Evolutionary conservation across 345 rosid genomes (phyloP).

Genomic region (Populus ilicifolia): DNA sequence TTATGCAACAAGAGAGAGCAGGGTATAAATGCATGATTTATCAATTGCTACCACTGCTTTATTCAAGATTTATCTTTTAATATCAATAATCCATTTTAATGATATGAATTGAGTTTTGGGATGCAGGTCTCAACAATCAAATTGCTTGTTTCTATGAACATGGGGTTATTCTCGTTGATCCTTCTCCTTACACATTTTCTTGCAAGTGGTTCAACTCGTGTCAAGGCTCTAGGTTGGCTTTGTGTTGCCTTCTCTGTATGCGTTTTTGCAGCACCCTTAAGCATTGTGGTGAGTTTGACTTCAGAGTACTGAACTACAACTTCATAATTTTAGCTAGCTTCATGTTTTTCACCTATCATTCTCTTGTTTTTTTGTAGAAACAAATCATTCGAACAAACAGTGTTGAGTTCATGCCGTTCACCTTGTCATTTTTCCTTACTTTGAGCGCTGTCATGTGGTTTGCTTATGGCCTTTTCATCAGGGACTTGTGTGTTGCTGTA

Average conservation of each 20-base stretch:
- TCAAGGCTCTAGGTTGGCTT: slow-evolving; percentile 75
- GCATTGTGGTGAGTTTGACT: slow-evolving; percentile 48
- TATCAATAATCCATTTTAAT: background rate
- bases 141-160: slow-evolving; percentile 45
- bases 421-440: slow-evolving; percentile 74
- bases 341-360: background rate
- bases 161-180: slow-evolving; percentile 49
- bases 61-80: background rate
- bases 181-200: slow-evolving; percentile 41
- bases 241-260: slow-evolving; percentile 60
- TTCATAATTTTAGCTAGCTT: background rate
- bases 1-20: slow-evolving; percentile 49
- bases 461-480: slow-evolving; percentile 54
- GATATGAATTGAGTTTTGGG: background rate
- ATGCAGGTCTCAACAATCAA: slow-evolving; percentile 57
- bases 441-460: slow-evolving; percentile 81
- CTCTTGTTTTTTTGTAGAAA: background rate
- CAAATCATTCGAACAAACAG: slow-evolving; percentile 66
- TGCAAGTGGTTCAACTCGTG: slow-evolving; percentile 16
- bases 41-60: background rate
- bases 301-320: background rate
- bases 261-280: slow-evolving; percentile 83
- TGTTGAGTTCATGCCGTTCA: slow-evolving; percentile 92
- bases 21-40: slow-evolving; percentile 23
- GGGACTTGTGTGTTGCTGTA: slow-evolving; percentile 74